Base-by-base conservation (phyloP, 805 yeast genomes). In the Cephaloascus fragrans region DNA sequence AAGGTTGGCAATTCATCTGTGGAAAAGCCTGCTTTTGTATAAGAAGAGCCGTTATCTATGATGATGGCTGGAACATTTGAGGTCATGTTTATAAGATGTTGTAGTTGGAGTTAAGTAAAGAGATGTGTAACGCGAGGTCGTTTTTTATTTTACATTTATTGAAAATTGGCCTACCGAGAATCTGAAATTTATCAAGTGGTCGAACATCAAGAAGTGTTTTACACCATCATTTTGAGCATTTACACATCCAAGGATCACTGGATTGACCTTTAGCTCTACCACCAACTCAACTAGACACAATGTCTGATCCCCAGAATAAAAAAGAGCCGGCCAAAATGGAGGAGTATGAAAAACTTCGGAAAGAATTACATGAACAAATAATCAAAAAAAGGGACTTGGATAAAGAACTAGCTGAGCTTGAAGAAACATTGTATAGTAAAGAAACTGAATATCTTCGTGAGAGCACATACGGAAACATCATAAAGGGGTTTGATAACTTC, bases 401-500 rank as follows among this genome's bases (percentile, higher is more conserved):
- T 44, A 71, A 73, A 23, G 75, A 76, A 46, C 67, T 81, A 36
- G 73, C 73, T 18, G 59, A 57, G 35, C 54, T 87, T 4, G 96
- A 89, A 51, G 96, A 87, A 45, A 74, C 75, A 38, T 80, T 89
- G 4, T 88, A 77, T 60, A 81, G 77, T 36, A 76, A 77, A 46
- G 97, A 89, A 53, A 77, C 82, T 8, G 73, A 75, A 12, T 89
- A 89, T 53, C 73, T 89, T 36, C 75, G 81, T 20, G 88, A 83
- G 38, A 76, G 86, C 41, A 57, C 68, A 20, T 74, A 74, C 40
- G 89, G 96, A 0, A 89, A 86, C 56, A 81, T 90, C 19, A 83
- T 87, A n/a, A 82, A 83, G 45, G 97, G 97, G 1, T 89, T 88
- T 50, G 96, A 89, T 37, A 82, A 77, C 48, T 83, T 84, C 51